Evolutionary conservation across 2,329 filamentous ascomycete genomes (phyloP), one percentile per base, ranked within the genome.

Genomic region (Neopestalotiopsis clavispora): DNA sequence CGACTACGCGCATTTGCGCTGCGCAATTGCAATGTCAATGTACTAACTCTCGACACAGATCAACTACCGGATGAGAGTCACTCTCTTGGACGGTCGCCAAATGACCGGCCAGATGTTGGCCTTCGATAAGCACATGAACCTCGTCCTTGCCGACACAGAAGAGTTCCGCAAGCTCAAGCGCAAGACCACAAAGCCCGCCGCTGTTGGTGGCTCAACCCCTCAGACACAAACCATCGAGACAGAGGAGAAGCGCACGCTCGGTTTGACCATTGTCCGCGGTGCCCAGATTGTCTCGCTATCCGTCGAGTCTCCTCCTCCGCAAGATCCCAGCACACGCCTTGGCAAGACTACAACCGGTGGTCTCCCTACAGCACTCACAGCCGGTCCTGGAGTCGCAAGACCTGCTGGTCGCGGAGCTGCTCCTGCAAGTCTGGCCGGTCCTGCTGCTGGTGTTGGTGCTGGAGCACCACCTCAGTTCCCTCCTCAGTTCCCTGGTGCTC

Each of bases 121-220:
- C 67, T 99, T 98, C 78, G 96, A 99, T 83, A 98, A 98, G 94
- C 96, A 99, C 83, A 99, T 99, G 96, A 99, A 99, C 82, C 90
- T 99, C 73, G 96, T 99, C 71, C 92, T 99, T 72, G 96, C 95
- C 83, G 96, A 99, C 79, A 98, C 96, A 74, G 96, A 99, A 88
- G 95, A 98, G 82, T 98, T 97, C 83, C 93, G 95, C 80, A 92
- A 92, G 79, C 91, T 95, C 71, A 97, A 96, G 86, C 90, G 93
- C 82, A 95, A 92, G 85, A 89, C 91, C 76, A 87, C 89, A 75
- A 97, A 96, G 84, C 84, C 88, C 66, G 56, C 65, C 13, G 82
- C 87, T 65, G 90, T 92, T 58, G 89, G 91, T 28, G 87, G 87
- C 71, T 86, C 87, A 68, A 87, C 89, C 74, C 84, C 88, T 65